Conservation (phyloP, 2,329 filamentous ascomycete species). For the Neopestalotiopsis clavispora region DNA sequence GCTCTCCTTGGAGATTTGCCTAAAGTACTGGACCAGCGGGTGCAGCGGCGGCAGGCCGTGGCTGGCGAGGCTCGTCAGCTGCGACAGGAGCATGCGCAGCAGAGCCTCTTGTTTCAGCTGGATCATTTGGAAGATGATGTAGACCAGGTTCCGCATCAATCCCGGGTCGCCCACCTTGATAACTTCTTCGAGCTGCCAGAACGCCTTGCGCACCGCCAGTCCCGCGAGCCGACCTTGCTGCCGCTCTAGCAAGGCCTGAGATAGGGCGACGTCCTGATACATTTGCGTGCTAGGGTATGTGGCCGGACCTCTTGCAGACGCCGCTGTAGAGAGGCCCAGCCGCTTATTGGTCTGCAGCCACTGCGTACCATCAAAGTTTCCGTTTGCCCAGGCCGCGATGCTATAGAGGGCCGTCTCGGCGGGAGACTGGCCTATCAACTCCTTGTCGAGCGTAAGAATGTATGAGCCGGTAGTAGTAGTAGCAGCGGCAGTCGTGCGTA, state of each 20-base stretch:
- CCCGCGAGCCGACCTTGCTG: conserved; percentile 8
- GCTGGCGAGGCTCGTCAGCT: neutral
- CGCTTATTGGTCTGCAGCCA: conserved; percentile 7
- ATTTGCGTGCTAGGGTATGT: conserved; percentile 10
- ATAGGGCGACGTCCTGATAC: conserved; percentile 9
- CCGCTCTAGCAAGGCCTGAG: conserved; percentile 1
- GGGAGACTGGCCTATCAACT: neutral
- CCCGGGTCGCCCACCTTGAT: conserved; percentile 10
- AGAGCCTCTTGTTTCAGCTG: neutral
- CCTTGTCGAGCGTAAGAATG: neutral
- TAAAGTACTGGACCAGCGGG: conserved; percentile 11
- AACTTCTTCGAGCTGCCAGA: conserved; percentile 14
- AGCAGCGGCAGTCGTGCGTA: neutral
- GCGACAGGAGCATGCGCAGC: conserved; percentile 6
- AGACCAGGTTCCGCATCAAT: conserved; percentile 14
- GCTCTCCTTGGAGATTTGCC: neutral
- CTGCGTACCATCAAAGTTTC: conserved; percentile 5
- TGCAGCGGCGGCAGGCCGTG: conserved; percentile 2
- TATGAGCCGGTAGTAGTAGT: neutral
- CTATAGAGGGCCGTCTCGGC: conserved; percentile 3
- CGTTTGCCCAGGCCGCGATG: neutral
- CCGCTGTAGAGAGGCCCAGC: neutral
- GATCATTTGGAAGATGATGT: conserved; percentile 15
- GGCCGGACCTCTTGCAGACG: neutral
- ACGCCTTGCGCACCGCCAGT: conserved; percentile 13